Evolutionary conservation across 169 alveolate species (phyloP).

Genomic region (Cryptosporidium sp.): DNA sequence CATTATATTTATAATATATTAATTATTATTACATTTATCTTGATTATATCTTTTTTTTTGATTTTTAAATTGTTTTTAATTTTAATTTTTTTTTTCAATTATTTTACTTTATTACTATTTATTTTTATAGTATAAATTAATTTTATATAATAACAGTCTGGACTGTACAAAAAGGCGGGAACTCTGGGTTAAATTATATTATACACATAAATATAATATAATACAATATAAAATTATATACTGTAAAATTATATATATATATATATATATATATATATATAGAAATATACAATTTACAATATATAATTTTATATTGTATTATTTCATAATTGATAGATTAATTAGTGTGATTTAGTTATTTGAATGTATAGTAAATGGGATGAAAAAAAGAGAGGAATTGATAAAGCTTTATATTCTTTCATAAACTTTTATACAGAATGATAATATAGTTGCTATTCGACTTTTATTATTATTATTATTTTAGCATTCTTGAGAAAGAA

Average conservation of each 20-base stretch:
- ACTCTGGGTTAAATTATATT: background rate
- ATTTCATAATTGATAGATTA: no score
- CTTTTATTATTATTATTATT: background rate
- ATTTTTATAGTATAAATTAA: background rate
- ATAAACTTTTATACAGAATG: no score
- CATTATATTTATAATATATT: no score
- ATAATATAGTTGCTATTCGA: background rate
- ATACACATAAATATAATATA: background rate
- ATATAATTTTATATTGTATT: no score
- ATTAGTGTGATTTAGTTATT: no score
- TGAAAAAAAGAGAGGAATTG: background rate
- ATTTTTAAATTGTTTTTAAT: no score
- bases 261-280: no score
- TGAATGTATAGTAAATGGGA: background rate
- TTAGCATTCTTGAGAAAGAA: constrained; percentile 36
- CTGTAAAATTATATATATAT: no score
- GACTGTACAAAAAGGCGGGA: constrained; percentile 19
- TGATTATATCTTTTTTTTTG: background rate
- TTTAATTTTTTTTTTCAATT: background rate
- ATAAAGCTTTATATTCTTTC: background rate
- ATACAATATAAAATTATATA: no score
- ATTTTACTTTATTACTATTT: background rate
- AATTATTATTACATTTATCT: background rate
- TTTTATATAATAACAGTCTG: background rate
- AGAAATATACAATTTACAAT: no score